Percentiles rank a stretch among this genome's conserved stretches.
phyloP scores from a whole-genome alignment of 1,139 yeast genomes.

The Magnusiomyces paraingens region DNA sequence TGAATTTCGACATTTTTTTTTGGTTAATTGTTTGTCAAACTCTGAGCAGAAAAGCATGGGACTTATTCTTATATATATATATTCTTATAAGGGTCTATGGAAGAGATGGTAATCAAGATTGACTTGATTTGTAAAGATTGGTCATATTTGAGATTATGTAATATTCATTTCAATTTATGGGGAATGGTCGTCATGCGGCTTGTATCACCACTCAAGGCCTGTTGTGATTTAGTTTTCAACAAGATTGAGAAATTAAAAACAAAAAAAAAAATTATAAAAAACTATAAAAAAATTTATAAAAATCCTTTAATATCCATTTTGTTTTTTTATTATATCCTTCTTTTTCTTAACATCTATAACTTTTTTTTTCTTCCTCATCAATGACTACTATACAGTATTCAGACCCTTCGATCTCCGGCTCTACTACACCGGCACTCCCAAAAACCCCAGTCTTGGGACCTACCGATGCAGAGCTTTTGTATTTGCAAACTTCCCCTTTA shows the following conservation, averaged over 20 bases:
- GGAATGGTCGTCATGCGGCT: no score
- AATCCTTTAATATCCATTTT: not conserved
- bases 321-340: not conserved
- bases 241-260: no score
- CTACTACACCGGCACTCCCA: not conserved
- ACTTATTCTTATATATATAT: no score
- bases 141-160: no score
- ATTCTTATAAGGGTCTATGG: no score
- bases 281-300: not conserved
- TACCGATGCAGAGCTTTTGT: not conserved
- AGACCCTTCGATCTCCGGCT: no score
- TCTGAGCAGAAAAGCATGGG: not conserved
- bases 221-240: not conserved
- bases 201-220: no score
- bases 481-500: not conserved
- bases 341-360: not conserved
- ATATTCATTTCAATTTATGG: no score
- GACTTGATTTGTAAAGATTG: no score
- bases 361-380: not conserved
- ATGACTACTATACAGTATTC: no score
- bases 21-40: not conserved
- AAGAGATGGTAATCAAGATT: no score
- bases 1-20: constrained; percentile 12
- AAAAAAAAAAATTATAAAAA: no score
- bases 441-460: not conserved